Conservation (phyloP, 345 rosid genomes). For the Arabidopsis suecica region DNA sequence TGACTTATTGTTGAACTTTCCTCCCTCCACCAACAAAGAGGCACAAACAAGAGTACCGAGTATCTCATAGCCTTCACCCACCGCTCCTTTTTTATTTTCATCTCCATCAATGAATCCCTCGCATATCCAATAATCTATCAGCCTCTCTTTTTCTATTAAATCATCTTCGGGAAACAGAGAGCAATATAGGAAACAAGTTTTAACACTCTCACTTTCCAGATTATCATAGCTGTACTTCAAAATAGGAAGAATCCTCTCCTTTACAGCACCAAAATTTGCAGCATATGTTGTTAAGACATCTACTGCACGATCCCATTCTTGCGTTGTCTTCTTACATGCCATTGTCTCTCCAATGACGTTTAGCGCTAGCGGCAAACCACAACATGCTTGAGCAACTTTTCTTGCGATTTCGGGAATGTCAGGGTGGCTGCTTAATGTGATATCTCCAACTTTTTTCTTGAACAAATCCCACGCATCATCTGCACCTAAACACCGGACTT, state of each 20-base stretch:
- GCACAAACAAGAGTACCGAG: slow-evolving; percentile 35
- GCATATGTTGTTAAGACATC: slow-evolving; percentile 18
- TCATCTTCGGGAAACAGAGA: slow-evolving; percentile 1
- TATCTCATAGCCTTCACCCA: slow-evolving; percentile 41
- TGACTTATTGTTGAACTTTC: slow-evolving; percentile 27
- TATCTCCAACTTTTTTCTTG: slow-evolving; percentile 4
- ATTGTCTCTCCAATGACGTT: slow-evolving; percentile 34
- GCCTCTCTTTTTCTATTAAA: not conserved
- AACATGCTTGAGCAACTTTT: slow-evolving; percentile 24
- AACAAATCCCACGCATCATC: slow-evolving; percentile 30
- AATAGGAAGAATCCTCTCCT: slow-evolving; percentile 20
- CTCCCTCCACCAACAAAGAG: slow-evolving; percentile 41
- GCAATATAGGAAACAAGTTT: slow-evolving; percentile 14
- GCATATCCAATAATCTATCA: slow-evolving; percentile 26
- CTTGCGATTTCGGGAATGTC: slow-evolving; percentile 21
- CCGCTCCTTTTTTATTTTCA: slow-evolving; percentile 4
- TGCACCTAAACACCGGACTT: slow-evolving; percentile 31
- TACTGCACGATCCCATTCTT: slow-evolving; percentile 19
- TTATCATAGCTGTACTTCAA: slow-evolving; percentile 23
- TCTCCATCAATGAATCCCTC: slow-evolving; percentile 16
- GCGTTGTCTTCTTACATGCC: slow-evolving; percentile 17
- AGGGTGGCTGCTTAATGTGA: slow-evolving; percentile 3
- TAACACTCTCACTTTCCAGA: slow-evolving; percentile 6
- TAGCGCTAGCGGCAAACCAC: slow-evolving; percentile 22
- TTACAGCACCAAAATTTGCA: slow-evolving; percentile 17